These are phyloP conservation scores for Candida oleophila DNA, from an alignment of 805 yeast genomes.

Conservation along the genomic window DNA sequence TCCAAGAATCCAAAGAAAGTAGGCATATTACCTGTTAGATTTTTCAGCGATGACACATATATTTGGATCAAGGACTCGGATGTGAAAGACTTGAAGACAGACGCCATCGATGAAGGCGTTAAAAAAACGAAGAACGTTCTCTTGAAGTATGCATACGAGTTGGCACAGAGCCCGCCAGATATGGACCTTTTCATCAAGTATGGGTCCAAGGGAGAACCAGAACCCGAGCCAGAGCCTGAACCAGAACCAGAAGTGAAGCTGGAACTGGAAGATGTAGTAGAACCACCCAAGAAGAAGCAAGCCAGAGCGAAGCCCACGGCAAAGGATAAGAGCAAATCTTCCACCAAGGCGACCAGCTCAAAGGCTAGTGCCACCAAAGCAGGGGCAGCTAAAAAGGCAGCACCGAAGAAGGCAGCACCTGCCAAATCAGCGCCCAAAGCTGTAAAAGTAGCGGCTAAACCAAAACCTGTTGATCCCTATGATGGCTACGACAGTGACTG, in stretches of 20 bases:
- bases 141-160: slow-evolving; percentile 50
- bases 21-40: slow-evolving; percentile 53
- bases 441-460: slow-evolving; percentile 8
- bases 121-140: slow-evolving; percentile 43
- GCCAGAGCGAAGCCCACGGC: slow-evolving; percentile 2
- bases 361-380: slow-evolving; percentile 6
- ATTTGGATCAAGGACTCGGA: slow-evolving; percentile 62
- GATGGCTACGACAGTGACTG: slow-evolving; percentile 39
- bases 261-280: slow-evolving; percentile 9
- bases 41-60: slow-evolving; percentile 70
- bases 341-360: not conserved
- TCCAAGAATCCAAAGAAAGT: slow-evolving; percentile 14
- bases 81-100: slow-evolving; percentile 43
- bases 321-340: not conserved
- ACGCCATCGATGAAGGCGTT: slow-evolving; percentile 33
- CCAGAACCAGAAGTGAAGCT: slow-evolving; percentile 17
- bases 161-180: slow-evolving; percentile 48
- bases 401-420: not conserved
- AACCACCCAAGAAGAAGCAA: slow-evolving; percentile 13
- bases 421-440: slow-evolving; percentile 5
- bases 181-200: slow-evolving; percentile 39
- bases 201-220: slow-evolving; percentile 45
- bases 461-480: slow-evolving; percentile 2
- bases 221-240: slow-evolving; percentile 16
- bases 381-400: not conserved